Percentiles rank a stretch among this genome's conserved stretches.
Evolutionary conservation across 208 protist genomes (phyloP).

Genomic region (Trypanosoma congolense): DNA sequence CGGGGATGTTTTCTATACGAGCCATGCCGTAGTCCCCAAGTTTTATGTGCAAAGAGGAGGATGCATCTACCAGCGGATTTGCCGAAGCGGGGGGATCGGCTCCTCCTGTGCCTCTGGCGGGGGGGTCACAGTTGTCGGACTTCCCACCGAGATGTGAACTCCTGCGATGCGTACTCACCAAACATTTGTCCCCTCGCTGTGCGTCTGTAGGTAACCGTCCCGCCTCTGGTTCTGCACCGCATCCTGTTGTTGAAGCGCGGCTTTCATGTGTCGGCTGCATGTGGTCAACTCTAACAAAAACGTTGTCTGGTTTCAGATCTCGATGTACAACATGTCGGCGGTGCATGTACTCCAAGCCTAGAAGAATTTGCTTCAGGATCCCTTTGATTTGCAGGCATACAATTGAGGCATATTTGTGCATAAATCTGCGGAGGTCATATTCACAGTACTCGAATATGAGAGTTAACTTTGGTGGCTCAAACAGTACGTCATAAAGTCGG

Average conservation of each 20-base stretch:
- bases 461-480: conserved; percentile 95
- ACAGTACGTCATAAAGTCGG: conserved; percentile 93
- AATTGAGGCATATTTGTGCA: conserved; percentile 44
- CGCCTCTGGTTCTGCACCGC: not conserved
- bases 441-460: conserved; percentile 97
- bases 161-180: too few species aligned
- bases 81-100: not conserved
- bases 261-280: not conserved
- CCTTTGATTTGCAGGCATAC: conserved; percentile 43
- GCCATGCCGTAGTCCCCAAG: conserved; percentile 89
- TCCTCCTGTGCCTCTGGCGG: too few species aligned
- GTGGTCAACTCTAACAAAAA: conserved; percentile 66
- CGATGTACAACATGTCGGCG: conserved; percentile 77
- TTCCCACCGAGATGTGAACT: too few species aligned
- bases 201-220: too few species aligned
- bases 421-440: conserved; percentile 95
- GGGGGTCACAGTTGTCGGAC: too few species aligned
- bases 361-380: conserved; percentile 78
- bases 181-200: too few species aligned
- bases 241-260: not conserved
- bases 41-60: conserved; percentile 54
- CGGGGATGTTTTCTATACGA: conserved; percentile 83
- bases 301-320: conserved; percentile 90
- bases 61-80: not conserved
- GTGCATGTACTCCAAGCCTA: conserved; percentile 75